A percentile compares a stretch with the other conserved stretches of the same genome.
phyloP scores from a whole-genome alignment of 768 basidiomycete genomes.

The Amanita thiersii region DNA sequence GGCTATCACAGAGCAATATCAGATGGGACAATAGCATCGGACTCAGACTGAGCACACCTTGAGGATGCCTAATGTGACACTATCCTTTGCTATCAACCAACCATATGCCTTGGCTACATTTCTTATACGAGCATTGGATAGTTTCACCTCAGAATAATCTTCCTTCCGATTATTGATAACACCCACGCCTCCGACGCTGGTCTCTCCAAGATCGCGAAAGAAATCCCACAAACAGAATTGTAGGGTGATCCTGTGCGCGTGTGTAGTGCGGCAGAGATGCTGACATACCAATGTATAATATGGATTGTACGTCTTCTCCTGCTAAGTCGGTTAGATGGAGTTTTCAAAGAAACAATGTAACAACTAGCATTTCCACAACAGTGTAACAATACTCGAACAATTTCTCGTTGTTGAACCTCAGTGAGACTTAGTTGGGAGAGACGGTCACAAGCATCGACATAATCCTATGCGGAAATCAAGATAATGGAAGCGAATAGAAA shows the following conservation, averaged over 20 bases:
- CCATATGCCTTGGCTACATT: conserved; percentile 84
- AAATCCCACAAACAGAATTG: conserved; percentile 98
- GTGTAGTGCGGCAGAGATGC: conserved; percentile 69
- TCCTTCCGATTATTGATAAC: conserved; percentile 61
- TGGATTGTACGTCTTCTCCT: conserved; percentile 93
- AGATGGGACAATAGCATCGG: not conserved
- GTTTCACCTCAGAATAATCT: conserved; percentile 31
- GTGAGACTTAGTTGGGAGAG: conserved; percentile 75
- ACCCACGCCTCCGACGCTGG: conserved; percentile 70
- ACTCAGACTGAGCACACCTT: conserved; percentile 48
- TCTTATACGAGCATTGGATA: conserved; percentile 45
- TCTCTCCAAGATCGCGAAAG: conserved; percentile 83
- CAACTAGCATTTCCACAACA: conserved; percentile 81
- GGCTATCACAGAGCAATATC: conserved; percentile 41
- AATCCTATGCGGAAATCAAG: conserved; percentile 53
- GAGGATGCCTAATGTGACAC: conserved; percentile 63
- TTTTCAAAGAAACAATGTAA: not conserved
- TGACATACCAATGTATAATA: conserved; percentile 89
- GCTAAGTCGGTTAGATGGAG: conserved; percentile 4
- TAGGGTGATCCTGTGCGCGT: conserved; percentile 84
- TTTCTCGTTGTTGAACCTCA: conserved; percentile 90
- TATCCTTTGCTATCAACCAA: conserved; percentile 91
- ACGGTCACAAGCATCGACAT: conserved; percentile 91
- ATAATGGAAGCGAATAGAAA: conserved; percentile 1
- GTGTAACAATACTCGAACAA: conserved; percentile 86